phyloP scores from a whole-genome alignment of 2,329 filamentous ascomycete genomes.

The Westerdykella aurantiaca region DNA sequence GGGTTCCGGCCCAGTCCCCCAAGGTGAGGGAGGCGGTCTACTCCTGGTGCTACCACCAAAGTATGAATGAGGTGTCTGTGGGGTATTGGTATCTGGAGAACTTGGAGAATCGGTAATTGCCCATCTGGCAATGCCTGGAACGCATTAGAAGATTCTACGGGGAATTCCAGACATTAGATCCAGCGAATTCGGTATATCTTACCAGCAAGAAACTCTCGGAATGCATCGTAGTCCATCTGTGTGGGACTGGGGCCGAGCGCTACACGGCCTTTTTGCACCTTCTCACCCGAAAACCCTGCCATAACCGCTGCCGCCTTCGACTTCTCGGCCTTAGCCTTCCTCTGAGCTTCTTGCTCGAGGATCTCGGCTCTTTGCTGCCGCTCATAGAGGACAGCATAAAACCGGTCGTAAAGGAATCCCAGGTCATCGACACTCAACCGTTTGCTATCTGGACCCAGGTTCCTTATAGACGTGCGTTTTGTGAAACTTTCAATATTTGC shows the following conservation, averaged over 20 bases:
- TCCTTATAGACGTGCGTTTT: slow-evolving; percentile 92
- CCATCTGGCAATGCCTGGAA: slow-evolving; percentile 73
- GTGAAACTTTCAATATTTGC: slow-evolving; percentile 97
- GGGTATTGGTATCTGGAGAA: slow-evolving; percentile 46
- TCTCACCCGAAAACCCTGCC: slow-evolving; percentile 43
- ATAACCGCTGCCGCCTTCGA: slow-evolving; percentile 49
- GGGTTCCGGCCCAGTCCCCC: slow-evolving; percentile 61
- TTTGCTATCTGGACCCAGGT: slow-evolving; percentile 94
- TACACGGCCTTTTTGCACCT: slow-evolving; percentile 76
- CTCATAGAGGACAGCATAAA: slow-evolving; percentile 88
- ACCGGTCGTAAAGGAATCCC: slow-evolving; percentile 85
- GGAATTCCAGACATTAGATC: too few relatives aligned
- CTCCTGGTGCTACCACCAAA: slow-evolving; percentile 46
- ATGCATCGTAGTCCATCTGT: slow-evolving; percentile 95
- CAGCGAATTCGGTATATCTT: slow-evolving; percentile 7
- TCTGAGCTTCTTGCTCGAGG: slow-evolving; percentile 59
- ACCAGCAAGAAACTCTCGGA: slow-evolving; percentile 82
- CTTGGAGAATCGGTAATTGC: slow-evolving; percentile 80
- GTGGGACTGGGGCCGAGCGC: slow-evolving; percentile 84
- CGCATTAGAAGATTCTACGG: too few relatives aligned
- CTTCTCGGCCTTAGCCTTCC: slow-evolving; percentile 60
- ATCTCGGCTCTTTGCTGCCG: slow-evolving; percentile 76
- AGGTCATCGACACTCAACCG: slow-evolving; percentile 79
- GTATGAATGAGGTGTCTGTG: slow-evolving; percentile 52
- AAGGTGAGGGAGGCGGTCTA: slow-evolving; percentile 46